Base-by-base conservation (phyloP, 306 rosid genomes). In the Lablab purpureus region DNA sequence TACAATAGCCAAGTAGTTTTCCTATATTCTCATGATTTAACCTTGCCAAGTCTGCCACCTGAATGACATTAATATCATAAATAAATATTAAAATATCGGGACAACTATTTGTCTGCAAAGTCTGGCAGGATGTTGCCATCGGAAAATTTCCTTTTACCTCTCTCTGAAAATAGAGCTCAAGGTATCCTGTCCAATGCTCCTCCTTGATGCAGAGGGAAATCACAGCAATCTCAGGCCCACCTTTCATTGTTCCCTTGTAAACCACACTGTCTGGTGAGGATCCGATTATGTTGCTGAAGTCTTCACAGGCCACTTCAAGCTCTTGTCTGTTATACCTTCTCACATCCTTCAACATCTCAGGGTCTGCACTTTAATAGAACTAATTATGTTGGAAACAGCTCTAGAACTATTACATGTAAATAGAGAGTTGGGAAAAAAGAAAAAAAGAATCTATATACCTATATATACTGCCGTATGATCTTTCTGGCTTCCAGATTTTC, bases 261-360 rank as follows among this genome's bases (percentile, higher is more conserved):
- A 96, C 98, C 58, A 93, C 69, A 86, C 96, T 96, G 82, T 93
- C 99, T 4, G 97, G 97, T 15, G 99, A 96, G 85, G 99, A 93
- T 49, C 99, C 99, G 75, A 96, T 96, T 56, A 93, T 96, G 84
- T 96, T 96, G 87, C 99, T 96, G 82, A 96, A 96, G 84, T 96
- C 99, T 89, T 96, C 99, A 72, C 98, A 96, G 28, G 98, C 99
- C 77, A 90, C 91, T 91, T 96, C 99, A 73, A 96, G 97, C 74
- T 93, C 99, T 83, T 87, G 94, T 88, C 99, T 93, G 85, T 88
- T 85, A 82, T 83, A 90, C 76, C 86, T 88, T 74, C 76, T 90
- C 52, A 96, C 93, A 27, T 91, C 94, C 86, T 93, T 96, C 85
- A 96, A 76, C 87, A 93, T 64, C 74, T 87, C 97, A 0, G 92